Evolutionary conservation across 164 flowering plant species (phyloP), one percentile per base, ranked within the genome.

Genomic region (Taxillus chinensis): DNA sequence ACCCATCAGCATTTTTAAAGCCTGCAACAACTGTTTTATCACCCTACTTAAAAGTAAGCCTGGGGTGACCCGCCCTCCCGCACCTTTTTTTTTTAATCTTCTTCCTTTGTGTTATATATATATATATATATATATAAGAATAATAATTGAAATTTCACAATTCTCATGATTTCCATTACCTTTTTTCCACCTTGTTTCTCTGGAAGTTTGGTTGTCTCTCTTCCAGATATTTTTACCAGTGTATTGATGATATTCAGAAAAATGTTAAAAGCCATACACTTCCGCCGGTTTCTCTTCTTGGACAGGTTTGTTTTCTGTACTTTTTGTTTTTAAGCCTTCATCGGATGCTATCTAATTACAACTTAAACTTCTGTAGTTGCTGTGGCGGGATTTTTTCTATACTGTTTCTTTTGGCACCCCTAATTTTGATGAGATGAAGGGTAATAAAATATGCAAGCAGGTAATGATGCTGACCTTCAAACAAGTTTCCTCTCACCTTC

Each of bases 371-470:
- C n/a, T 68, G 64, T 68, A 92, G 98, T 76, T 90, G 72, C 66
- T 92, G 59, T 92, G 98, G 98, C 78, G 98, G 63, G 98, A 92
- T 3, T 92, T 92, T 70, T 92, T 86, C 82, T 92, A 90, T 66
- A 84, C 90, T 15, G 95, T 66, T 41, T 92, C 89, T 60, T 84
- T 78, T 73, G 97, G 96, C 38, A 90, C 96, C 51, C 90, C 93
- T 42, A 88, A 88, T 74, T 92, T 92, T 76, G 96, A 88, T 73
- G 73, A 62, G 67, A 92, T 92, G 98, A 82, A 67, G 77, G 92
- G 71, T 62, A 90, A 90, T 67, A 75, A 69, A 65, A 84, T 90
- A 62, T 92, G 98, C 80, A 90, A 83, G 75, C 93, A 92, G 96
- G 98, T 92, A 77, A 67, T 42, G 27, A 45, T 13, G 62, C 16